These are phyloP conservation scores for Talaromyces sp. DNA, from an alignment of 2,329 filamentous ascomycete genomes.

Conservation along the genomic window DNA sequence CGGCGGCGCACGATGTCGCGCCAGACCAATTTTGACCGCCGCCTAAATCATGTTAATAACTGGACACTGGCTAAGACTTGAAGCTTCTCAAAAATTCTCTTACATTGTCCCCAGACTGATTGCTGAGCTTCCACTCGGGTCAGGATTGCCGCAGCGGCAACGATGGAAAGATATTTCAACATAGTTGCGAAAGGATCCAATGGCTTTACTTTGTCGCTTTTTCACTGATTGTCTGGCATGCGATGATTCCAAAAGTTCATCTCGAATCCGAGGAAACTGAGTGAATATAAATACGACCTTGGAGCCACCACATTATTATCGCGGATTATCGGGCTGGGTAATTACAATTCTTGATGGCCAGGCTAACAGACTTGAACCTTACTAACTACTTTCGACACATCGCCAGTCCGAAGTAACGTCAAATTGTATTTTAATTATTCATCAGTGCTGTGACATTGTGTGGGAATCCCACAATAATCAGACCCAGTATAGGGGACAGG, in stretches of 20 bases:
- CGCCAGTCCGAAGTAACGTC: neutral
- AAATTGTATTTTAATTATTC: neutral
- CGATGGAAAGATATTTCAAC: conserved; percentile 5
- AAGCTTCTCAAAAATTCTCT: neutral
- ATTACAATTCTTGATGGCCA: neutral
- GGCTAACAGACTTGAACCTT: neutral
- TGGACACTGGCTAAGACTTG: neutral
- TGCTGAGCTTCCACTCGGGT: conserved; percentile 12
- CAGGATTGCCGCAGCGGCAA: neutral
- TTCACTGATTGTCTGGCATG: neutral
- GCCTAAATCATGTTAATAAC: neutral
- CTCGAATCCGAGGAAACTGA: neutral
- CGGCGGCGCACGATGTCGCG: conserved; percentile 6
- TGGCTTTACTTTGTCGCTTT: neutral
- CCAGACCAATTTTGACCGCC: conserved; percentile 5
- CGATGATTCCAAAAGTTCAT: neutral
- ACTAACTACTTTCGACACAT: neutral
- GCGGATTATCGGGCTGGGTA: conserved; percentile 12
- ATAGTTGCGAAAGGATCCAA: neutral
- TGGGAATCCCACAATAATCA: neutral
- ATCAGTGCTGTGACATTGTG: neutral
- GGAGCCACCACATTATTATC: neutral
- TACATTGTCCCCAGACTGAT: conserved; percentile 13
- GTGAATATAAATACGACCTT: neutral
- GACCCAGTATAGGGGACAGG: neutral